Evolutionary conservation across 2,329 filamentous ascomycete genomes (phyloP).

Genomic region (Claviceps digitariae): DNA sequence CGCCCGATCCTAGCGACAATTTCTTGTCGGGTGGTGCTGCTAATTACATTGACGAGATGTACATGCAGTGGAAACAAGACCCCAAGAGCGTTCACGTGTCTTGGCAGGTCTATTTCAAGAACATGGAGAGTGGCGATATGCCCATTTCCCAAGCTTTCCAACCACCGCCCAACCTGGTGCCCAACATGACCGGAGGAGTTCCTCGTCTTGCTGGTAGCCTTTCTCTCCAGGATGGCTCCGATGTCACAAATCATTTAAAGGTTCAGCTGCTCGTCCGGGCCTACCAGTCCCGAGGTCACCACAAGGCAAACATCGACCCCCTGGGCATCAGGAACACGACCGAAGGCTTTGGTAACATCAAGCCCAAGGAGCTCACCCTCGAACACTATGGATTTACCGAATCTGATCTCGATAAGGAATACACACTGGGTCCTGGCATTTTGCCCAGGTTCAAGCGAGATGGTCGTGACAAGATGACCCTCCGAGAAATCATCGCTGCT

Average conservation of each 20-base stretch:
- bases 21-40: conserved; percentile 95
- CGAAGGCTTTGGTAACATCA: conserved; percentile 73
- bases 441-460: conserved; percentile 85
- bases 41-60: conserved; percentile 99
- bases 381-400: conserved; percentile 94
- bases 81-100: conserved; percentile 90
- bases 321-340: conserved; percentile 68
- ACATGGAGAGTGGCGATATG: conserved; percentile 98
- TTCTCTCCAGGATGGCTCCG: conserved; percentile 55
- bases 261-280: conserved; percentile 94
- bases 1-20: conserved; percentile 77
- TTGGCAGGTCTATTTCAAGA: conserved; percentile 99
- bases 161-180: conserved; percentile 83
- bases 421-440: conserved; percentile 85
- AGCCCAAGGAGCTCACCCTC: conserved; percentile 83
- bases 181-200: conserved; percentile 65
- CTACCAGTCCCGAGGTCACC: conserved; percentile 94
- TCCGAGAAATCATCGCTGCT: conserved; percentile 82
- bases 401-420: conserved; percentile 85
- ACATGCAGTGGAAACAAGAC: conserved; percentile 91
- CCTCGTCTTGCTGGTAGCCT: conserved; percentile 58
- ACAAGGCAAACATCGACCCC: conserved; percentile 96
- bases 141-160: conserved; percentile 95
- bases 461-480: conserved; percentile 84
- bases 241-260: conserved; percentile 93